These are phyloP conservation scores for Primulina tabacum DNA, from an alignment of 257 asterid species.

Conservation along the genomic window DNA sequence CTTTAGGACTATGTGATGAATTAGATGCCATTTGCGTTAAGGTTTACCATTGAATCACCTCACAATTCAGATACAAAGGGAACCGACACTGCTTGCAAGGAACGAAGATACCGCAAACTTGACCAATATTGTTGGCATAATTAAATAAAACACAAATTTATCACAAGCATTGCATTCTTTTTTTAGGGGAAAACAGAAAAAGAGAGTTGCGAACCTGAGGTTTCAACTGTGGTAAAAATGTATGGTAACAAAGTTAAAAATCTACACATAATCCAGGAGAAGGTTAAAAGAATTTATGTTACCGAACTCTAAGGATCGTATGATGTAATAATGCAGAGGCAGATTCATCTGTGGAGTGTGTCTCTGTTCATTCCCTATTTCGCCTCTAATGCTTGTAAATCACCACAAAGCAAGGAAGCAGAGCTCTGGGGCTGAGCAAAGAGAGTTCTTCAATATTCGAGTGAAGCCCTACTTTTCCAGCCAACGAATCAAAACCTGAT, in stretches of 20 bases:
- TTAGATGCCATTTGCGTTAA: too few species aligned
- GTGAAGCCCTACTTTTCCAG: constrained; percentile 59
- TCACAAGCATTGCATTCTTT: neutral
- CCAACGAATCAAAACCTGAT: neutral
- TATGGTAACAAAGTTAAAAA: neutral
- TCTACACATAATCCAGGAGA: neutral
- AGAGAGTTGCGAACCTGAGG: neutral
- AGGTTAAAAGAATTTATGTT: neutral
- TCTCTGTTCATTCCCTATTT: neutral
- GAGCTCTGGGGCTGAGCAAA: constrained; percentile 78
- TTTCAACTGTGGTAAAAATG: neutral
- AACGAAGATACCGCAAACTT: too few species aligned
- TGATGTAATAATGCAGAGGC: neutral
- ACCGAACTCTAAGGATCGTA: neutral
- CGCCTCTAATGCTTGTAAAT: constrained; percentile 45
- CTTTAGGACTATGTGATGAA: too few species aligned
- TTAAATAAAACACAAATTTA: neutral
- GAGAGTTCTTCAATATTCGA: constrained; percentile 83
- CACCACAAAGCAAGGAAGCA: constrained; percentile 92
- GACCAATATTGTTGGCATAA: too few species aligned
- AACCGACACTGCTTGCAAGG: too few species aligned
- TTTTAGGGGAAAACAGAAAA: too few species aligned
- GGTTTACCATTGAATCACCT: too few species aligned
- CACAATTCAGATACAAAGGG: too few species aligned
- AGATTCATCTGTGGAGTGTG: neutral